These are phyloP conservation scores for Rhodotorula sp. DNA, from an alignment of 1,284 basidiomycete genomes.

Conservation along the genomic window DNA sequence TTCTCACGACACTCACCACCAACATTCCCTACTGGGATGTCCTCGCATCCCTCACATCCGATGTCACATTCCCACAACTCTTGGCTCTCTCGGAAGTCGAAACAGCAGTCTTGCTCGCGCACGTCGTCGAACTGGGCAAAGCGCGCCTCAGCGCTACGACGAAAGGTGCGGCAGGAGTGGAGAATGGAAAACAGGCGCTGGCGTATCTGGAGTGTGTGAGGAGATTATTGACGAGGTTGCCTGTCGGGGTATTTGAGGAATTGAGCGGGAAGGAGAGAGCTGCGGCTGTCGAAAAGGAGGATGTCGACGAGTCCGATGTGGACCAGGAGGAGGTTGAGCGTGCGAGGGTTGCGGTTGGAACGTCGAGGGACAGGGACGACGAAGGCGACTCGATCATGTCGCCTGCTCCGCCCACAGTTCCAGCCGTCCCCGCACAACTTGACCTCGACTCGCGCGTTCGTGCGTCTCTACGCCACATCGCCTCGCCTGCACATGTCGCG, in stretches of 20 bases:
- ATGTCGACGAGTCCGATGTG: conserved; percentile 50
- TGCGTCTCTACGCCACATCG: conserved; percentile 59
- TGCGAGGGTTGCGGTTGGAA: neutral
- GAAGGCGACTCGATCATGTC: conserved; percentile 13
- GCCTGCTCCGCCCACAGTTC: conserved; percentile 48
- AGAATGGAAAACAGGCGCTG: conserved; percentile 55
- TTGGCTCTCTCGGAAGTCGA: neutral
- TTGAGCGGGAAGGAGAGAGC: conserved; percentile 22
- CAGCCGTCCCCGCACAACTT: conserved; percentile 43
- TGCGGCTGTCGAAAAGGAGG: conserved; percentile 30
- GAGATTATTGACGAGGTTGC: conserved; percentile 58
- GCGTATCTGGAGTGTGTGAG: conserved; percentile 61
- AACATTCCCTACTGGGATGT: conserved; percentile 53
- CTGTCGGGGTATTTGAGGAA: conserved; percentile 52
- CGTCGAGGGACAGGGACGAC: neutral
- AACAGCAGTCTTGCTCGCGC: neutral
- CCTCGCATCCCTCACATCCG: conserved; percentile 65
- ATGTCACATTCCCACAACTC: conserved; percentile 43
- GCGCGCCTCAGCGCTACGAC: neutral
- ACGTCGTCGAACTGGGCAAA: neutral
- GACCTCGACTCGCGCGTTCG: conserved; percentile 53
- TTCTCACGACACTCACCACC: conserved; percentile 30
- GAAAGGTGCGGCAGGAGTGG: conserved; percentile 23
- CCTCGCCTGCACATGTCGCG: conserved; percentile 57
- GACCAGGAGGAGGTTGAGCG: conserved; percentile 51